phyloP scores from a whole-genome alignment of 192 early-diverging fungal species.

The Allomyces macrogynus region DNA sequence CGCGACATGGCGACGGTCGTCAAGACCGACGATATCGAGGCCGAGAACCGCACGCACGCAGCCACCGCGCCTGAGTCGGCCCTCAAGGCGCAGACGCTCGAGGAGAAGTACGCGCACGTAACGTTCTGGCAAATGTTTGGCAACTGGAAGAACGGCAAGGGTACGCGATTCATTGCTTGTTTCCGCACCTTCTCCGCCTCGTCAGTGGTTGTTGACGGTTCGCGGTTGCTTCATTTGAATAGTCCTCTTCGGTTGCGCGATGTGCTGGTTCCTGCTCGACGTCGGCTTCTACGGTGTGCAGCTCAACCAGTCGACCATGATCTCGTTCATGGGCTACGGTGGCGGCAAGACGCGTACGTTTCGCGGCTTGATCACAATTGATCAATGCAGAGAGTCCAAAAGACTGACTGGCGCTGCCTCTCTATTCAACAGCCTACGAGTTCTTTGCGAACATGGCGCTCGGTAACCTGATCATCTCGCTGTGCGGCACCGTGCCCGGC shows the following conservation, averaged over 20 bases:
- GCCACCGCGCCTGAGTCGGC: too few species aligned
- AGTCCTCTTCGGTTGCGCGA: constrained; percentile 48
- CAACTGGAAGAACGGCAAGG: constrained; percentile 55
- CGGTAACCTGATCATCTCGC: constrained; percentile 80
- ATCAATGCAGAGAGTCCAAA: too few species aligned
- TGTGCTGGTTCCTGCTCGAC: constrained; percentile 58
- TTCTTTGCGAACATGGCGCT: constrained; percentile 42
- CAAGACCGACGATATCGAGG: too few species aligned
- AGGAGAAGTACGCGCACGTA: neutral
- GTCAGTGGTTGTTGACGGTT: too few species aligned
- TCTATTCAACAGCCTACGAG: neutral
- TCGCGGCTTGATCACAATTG: too few species aligned
- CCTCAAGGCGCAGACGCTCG: neutral
- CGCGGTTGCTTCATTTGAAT: too few species aligned
- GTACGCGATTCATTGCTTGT: too few species aligned
- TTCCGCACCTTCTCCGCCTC: too few species aligned
- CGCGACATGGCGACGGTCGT: neutral
- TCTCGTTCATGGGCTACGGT: constrained; percentile 10
- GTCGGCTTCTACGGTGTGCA: constrained; percentile 68
- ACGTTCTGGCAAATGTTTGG: constrained; percentile 23
- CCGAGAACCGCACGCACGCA: too few species aligned
- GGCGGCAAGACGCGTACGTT: neutral
- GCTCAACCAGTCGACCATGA: constrained; percentile 55
- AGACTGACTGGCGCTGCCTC: too few species aligned
- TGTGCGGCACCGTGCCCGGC: constrained; percentile 73